Percentiles rank a stretch among this genome's conserved stretches.
Evolutionary conservation across 305 asterid genomes (phyloP).

Genomic region (Solanum chacoense): DNA sequence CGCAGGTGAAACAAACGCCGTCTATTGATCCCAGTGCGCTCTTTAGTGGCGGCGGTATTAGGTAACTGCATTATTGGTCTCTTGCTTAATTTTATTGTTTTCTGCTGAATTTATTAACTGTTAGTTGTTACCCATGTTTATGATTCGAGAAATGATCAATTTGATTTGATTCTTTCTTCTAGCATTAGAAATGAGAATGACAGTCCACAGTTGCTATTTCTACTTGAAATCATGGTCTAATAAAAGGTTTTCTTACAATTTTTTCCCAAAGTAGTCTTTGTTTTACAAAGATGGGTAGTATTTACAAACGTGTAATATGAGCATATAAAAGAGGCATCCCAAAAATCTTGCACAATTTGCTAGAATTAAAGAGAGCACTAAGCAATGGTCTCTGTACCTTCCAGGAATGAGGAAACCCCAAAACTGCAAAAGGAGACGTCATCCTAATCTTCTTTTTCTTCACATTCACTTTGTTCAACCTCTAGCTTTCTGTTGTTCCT

Average conservation of each 20-base stretch:
- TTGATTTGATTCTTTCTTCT: background rate
- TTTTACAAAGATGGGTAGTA: background rate
- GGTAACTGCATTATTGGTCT: constrained; percentile 19
- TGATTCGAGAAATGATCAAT: background rate
- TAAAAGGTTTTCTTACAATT: background rate
- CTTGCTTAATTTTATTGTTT: background rate
- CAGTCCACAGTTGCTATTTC: background rate
- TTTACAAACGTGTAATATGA: background rate
- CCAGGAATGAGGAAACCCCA: background rate
- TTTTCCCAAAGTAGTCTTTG: background rate
- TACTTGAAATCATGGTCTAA: background rate
- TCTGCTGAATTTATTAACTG: background rate
- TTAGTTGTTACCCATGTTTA: background rate
- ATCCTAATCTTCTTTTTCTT: background rate
- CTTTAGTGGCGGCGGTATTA: constrained; percentile 56
- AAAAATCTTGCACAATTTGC: background rate
- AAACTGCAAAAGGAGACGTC: background rate
- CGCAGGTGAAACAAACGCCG: constrained; percentile 8
- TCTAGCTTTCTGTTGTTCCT: background rate
- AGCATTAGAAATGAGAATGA: background rate
- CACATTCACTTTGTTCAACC: background rate
- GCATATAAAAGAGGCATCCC: background rate
- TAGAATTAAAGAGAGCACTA: background rate
- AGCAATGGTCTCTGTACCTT: background rate
- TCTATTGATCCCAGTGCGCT: constrained; percentile 34